These are phyloP conservation scores for Prunus campanulata DNA, from an alignment of 306 rosid genomes.

Conservation along the genomic window DNA sequence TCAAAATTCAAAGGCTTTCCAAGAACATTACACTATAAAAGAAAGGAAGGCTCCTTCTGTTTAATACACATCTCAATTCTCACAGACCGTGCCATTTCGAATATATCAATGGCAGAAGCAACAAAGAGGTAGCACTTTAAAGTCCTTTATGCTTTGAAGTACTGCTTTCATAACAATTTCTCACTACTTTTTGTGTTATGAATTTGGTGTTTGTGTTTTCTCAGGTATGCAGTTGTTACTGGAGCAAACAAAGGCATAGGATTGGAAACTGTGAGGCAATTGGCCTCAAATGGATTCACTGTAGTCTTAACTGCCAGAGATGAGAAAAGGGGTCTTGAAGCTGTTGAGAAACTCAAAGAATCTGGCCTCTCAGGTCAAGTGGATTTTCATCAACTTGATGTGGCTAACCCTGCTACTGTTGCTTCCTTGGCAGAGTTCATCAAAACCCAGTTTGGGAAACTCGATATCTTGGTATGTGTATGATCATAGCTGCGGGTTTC, in stretches of 20 bases:
- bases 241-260: slow-evolving; percentile 38
- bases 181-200: background rate
- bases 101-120: too few relatives aligned
- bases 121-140: too few relatives aligned
- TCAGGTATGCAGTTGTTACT: slow-evolving; percentile 18
- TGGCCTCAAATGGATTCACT: slow-evolving; percentile 31
- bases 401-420: slow-evolving; percentile 19
- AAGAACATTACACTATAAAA: too few relatives aligned
- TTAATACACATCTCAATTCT: too few relatives aligned
- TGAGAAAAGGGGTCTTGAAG: slow-evolving; percentile 30
- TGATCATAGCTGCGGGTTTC: background rate
- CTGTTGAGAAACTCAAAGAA: slow-evolving; percentile 13
- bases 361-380: slow-evolving; percentile 12
- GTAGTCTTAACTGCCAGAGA: slow-evolving; percentile 35
- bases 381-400: slow-evolving; percentile 38
- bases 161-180: background rate
- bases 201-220: too few relatives aligned
- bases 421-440: slow-evolving; percentile 21
- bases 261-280: slow-evolving; percentile 18
- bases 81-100: too few relatives aligned
- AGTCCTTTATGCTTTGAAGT: too few relatives aligned
- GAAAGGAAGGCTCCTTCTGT: background rate
- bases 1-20: too few relatives aligned
- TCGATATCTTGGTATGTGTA: slow-evolving; percentile 39
- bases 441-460: slow-evolving; percentile 27